Percentiles rank a stretch among this genome's conserved stretches.
phyloP scores from a whole-genome alignment of 23 red algal genomes.

The Agarophyton chilense region DNA sequence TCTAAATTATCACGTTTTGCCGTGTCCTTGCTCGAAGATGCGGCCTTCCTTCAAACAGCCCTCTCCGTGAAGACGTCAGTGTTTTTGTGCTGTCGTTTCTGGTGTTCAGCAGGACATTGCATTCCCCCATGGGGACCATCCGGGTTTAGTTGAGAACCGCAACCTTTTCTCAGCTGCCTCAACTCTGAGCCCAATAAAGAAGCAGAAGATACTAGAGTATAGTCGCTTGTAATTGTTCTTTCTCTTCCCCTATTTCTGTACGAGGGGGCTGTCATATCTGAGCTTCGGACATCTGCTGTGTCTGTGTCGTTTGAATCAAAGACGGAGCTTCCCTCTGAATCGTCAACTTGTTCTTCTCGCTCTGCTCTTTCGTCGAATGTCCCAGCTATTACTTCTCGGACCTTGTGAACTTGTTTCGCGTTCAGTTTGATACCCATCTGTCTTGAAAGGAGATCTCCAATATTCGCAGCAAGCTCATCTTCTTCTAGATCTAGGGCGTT shows the following conservation, averaged over 20 bases:
- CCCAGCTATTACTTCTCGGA: constrained; percentile 59
- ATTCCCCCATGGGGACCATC: background rate
- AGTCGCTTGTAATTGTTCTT: background rate
- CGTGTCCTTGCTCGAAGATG: no score
- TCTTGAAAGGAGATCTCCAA: constrained; percentile 49
- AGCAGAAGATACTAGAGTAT: background rate
- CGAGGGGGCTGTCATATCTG: background rate
- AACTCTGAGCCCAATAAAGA: background rate
- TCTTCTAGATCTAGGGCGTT: constrained; percentile 11
- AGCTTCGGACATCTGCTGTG: background rate
- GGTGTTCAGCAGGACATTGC: constrained; percentile 2
- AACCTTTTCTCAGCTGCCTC: background rate
- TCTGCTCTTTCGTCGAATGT: constrained; percentile 66
- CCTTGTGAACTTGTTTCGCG: constrained; percentile 25
- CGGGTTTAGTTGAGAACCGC: background rate
- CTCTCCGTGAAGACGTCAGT: no score
- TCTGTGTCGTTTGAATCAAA: background rate
- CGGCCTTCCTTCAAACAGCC: no score
- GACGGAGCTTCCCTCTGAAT: background rate
- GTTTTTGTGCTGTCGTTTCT: background rate
- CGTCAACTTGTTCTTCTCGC: constrained; percentile 52
- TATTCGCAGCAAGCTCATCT: constrained; percentile 66
- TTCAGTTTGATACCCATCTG: constrained; percentile 29
- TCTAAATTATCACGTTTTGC: no score
- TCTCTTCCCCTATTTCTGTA: background rate